Conservation (phyloP, 306 rosid species). For the Vachellia collinsii region DNA sequence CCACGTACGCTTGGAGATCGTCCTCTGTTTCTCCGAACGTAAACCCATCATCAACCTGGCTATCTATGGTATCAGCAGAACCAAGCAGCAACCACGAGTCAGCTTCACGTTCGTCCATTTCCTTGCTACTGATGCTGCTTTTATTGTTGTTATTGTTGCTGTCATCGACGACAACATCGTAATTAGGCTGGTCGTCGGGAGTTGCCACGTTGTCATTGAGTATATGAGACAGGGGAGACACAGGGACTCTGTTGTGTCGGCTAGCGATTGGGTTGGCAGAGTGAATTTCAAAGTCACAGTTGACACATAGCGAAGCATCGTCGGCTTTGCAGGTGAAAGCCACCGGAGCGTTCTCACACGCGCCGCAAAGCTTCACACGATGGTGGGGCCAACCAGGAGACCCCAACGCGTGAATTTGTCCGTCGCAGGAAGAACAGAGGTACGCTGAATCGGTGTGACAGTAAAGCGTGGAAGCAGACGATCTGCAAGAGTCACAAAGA, state of each 20-base stretch:
- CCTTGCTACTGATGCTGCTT: neutral
- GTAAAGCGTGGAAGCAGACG: conserved; percentile 10
- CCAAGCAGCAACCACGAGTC: conserved; percentile 27
- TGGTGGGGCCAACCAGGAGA: conserved; percentile 15
- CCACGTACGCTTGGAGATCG: neutral
- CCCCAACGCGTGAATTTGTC: neutral
- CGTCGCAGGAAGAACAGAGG: conserved; percentile 18
- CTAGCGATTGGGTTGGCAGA: conserved; percentile 24
- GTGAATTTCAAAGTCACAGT: conserved; percentile 28
- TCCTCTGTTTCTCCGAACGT: conserved; percentile 5
- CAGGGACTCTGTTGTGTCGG: conserved; percentile 21
- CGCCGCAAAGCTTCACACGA: conserved; percentile 13
- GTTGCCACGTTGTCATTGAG: neutral
- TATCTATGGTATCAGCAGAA: conserved; percentile 4
- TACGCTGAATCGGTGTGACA: conserved; percentile 31
- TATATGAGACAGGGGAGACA: conserved; percentile 6
- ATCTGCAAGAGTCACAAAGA: neutral
- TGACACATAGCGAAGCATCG: conserved; percentile 30
- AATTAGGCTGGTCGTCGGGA: neutral
- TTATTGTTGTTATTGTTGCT: neutral
- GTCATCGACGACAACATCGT: neutral
- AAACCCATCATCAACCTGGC: neutral
- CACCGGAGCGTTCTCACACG: conserved; percentile 29
- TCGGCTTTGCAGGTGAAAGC: conserved; percentile 33
- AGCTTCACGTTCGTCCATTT: conserved; percentile 10